A percentile compares a stretch with the other conserved stretches of the same genome.
phyloP scores from a whole-genome alignment of 768 basidiomycete species.

The Russula virescens region DNA sequence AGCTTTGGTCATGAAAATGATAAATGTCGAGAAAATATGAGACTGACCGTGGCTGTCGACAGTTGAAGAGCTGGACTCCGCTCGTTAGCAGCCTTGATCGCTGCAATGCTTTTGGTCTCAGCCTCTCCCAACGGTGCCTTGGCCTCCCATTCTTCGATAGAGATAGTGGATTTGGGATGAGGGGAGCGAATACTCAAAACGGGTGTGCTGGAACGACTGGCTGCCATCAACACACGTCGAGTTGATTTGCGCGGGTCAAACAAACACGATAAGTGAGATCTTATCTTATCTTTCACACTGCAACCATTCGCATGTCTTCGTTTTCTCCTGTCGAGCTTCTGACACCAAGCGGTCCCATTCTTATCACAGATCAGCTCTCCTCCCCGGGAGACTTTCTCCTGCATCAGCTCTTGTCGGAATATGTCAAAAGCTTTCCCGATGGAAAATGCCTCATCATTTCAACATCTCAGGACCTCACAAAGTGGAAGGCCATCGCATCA shows the following conservation, averaged over 20 bases:
- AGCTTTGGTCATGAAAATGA: not conserved
- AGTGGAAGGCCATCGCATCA: too few species aligned
- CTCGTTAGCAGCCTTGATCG: constrained; percentile 58
- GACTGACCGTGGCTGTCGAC: constrained; percentile 59
- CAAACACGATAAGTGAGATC: not conserved
- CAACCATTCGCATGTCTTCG: constrained; percentile 38
- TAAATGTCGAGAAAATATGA: too few species aligned
- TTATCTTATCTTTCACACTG: constrained; percentile 7
- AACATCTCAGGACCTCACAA: too few species aligned
- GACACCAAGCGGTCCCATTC: constrained; percentile 45
- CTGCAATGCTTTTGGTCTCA: constrained; percentile 58
- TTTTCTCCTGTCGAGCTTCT: constrained; percentile 41
- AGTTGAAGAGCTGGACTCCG: constrained; percentile 44
- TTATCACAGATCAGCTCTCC: constrained; percentile 65
- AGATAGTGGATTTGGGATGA: constrained; percentile 45
- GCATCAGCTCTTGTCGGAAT: constrained; percentile 45
- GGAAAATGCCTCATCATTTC: constrained; percentile 38
- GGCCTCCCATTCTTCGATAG: constrained; percentile 88
- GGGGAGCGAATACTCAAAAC: constrained; percentile 25
- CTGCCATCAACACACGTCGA: constrained; percentile 14
- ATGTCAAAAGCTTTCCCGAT: constrained; percentile 40
- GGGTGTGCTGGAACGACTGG: constrained; percentile 22
- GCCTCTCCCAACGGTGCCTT: constrained; percentile 70
- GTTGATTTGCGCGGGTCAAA: not conserved
- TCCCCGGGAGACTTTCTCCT: constrained; percentile 73